Base-by-base conservation (phyloP, 805 yeast genomes). In the Danielozyma ontarioensis region DNA sequence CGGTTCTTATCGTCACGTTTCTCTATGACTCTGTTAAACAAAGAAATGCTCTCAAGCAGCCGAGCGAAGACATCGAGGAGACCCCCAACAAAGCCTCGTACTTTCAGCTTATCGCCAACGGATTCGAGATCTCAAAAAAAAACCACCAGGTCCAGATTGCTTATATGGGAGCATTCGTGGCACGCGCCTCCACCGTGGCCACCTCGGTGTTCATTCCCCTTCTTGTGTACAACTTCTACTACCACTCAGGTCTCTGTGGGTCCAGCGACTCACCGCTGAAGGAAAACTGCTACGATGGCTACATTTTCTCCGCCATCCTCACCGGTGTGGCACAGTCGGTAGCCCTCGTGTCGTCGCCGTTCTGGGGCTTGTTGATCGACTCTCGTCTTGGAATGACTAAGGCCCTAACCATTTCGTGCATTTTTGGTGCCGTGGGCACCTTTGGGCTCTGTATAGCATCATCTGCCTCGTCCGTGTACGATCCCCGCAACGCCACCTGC, bases 321-420 rank as follows among this genome's bases (percentile, higher is more conserved):
- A 73, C 83, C 1, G 90, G 90, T 6, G 70, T 80, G n/a, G 65
- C 78, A 3, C 80, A 80, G 42, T 62, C 76, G 0, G 62, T 70
- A 16, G 72, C 81, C 1, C 57, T 82, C 16, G n/a, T 76, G 0
- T 62, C 72, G 28, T 80, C 88, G 0, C 89, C 88, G 11, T 17
- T 77, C 2, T 74, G 78, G 68, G 89, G 88, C 3, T 47, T 64
- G 31, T 45, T 74, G n/a, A 67, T 76, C 15, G 86, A 80, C 50
- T 40, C 43, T 25, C 55, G 51, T 17, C 45, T 50, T 27, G 69
- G 70, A 4, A 52, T 51, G 29, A 33, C 27, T 31, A 40, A 37
- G 17, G 37, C 62, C 10, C 51, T 70, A 19, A 33, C 65, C 3
- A 38, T 64, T 2, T 57, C 78, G 1, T 53, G 74, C 5, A 17